Conservation (phyloP, 257 asterid genomes). For the Thymus quinquecostatus region DNA sequence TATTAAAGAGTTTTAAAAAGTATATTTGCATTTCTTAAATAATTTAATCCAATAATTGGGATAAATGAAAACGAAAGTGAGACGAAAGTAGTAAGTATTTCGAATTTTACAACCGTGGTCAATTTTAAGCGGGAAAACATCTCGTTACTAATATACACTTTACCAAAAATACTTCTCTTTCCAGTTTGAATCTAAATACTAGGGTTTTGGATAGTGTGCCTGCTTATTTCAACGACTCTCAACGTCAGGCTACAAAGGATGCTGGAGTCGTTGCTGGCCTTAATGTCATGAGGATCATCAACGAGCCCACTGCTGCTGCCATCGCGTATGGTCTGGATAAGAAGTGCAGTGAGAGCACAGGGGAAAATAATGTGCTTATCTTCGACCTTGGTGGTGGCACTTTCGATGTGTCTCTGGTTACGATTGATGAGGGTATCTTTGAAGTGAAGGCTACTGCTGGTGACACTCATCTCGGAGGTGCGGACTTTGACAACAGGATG, state of each 20-base stretch:
- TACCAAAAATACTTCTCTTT: too few species aligned
- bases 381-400: neutral
- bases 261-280: conserved; percentile 46
- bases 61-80: too few species aligned
- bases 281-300: conserved; percentile 40
- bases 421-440: neutral
- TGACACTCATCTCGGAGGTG: conserved; percentile 12
- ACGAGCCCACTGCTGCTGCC: conserved; percentile 19
- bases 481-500: conserved; percentile 6
- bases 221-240: conserved; percentile 42
- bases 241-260: conserved; percentile 46
- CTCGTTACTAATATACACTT: too few species aligned
- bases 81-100: too few species aligned
- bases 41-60: too few species aligned
- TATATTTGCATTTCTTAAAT: too few species aligned
- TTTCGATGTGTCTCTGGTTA: neutral
- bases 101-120: too few species aligned
- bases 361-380: neutral
- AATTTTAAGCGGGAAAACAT: too few species aligned
- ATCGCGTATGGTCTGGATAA: neutral
- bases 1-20: too few species aligned
- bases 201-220: too few species aligned
- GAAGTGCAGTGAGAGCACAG: neutral
- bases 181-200: too few species aligned
- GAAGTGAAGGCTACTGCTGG: neutral